A percentile compares a stretch with the other conserved stretches of the same genome.
phyloP scores from a whole-genome alignment of 139 green algal species.

The Desmodesmus armatus region DNA sequence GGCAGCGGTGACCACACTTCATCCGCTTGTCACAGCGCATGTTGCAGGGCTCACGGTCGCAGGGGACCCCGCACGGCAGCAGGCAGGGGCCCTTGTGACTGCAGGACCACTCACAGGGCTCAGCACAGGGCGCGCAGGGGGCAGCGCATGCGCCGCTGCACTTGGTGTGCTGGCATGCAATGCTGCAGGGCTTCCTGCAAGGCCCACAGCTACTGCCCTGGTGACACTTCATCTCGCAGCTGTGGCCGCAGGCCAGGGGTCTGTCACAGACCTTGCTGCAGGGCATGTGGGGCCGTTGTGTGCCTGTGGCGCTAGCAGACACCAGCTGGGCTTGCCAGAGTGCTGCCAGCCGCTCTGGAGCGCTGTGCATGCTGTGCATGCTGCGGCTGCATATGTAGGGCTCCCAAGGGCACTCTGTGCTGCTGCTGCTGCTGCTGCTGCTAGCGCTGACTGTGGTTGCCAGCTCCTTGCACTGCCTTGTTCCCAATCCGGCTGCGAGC shows the following conservation, averaged over 20 bases:
- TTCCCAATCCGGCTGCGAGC: too few species aligned
- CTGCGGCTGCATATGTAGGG: too few species aligned
- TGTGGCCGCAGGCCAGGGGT: conserved; percentile 46
- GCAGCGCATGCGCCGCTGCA: conserved; percentile 56
- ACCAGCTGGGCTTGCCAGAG: neutral
- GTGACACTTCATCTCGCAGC: conserved; percentile 46
- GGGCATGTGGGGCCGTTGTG: neutral
- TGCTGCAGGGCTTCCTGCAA: conserved; percentile 49
- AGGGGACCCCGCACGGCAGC: conserved; percentile 76
- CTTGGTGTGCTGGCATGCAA: conserved; percentile 52
- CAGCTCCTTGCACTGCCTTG: too few species aligned
- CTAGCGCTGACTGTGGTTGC: too few species aligned
- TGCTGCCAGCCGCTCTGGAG: neutral
- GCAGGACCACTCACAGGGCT: conserved; percentile 74
- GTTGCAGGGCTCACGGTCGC: conserved; percentile 76
- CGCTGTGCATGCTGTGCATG: neutral
- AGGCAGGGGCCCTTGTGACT: conserved; percentile 65
- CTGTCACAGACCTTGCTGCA: neutral
- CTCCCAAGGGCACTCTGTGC: neutral
- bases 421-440: neutral
- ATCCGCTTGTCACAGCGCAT: conserved; percentile 62
- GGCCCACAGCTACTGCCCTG: conserved; percentile 19
- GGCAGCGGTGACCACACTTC: conserved; percentile 68
- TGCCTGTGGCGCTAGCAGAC: neutral
- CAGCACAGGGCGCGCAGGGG: conserved; percentile 65